Percentiles rank a stretch among this genome's conserved stretches.
phyloP scores from a whole-genome alignment of 208 protist genomes.

The Trypanosoma scelopori region DNA sequence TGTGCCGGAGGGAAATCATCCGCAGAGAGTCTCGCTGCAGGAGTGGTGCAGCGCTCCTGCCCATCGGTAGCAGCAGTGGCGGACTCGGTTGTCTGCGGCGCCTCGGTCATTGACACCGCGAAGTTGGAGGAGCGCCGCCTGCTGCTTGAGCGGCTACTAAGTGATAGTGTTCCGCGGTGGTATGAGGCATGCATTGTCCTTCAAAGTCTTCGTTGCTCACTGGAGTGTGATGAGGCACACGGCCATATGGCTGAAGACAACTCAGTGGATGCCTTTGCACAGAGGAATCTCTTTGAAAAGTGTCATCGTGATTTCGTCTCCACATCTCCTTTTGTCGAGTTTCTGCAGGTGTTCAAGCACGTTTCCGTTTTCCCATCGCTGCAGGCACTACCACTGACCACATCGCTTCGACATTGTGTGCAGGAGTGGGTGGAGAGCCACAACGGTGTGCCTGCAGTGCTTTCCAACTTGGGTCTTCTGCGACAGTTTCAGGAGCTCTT shows the following conservation, averaged over 20 bases:
- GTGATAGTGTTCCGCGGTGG: slow-evolving; percentile 25
- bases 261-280: not conserved
- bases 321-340: slow-evolving; percentile 23
- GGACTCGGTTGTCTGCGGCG: not conserved
- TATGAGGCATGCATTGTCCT: slow-evolving; percentile 20
- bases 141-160: slow-evolving; percentile 19
- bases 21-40: no score
- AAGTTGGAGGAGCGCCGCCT: slow-evolving; percentile 5
- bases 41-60: not conserved
- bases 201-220: slow-evolving; percentile 1
- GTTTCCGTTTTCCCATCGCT: slow-evolving; percentile 24
- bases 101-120: not conserved
- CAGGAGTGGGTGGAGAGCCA: slow-evolving; percentile 30
- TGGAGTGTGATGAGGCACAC: not conserved
- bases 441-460: slow-evolving; percentile 6
- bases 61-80: not conserved
- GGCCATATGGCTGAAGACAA: no score
- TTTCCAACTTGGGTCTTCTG: slow-evolving; percentile 15
- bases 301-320: slow-evolving; percentile 1
- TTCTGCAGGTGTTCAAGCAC: slow-evolving; percentile 24
- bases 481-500: slow-evolving; percentile 15
- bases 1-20: not conserved
- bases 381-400: not conserved
- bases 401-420: slow-evolving; percentile 20
- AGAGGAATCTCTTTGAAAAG: not conserved